Percentiles rank a stretch among this genome's conserved stretches.
These are phyloP conservation scores for Aciculoconidium aculeatum DNA, from an alignment of 805 yeast genomes.

Conservation along the genomic window DNA sequence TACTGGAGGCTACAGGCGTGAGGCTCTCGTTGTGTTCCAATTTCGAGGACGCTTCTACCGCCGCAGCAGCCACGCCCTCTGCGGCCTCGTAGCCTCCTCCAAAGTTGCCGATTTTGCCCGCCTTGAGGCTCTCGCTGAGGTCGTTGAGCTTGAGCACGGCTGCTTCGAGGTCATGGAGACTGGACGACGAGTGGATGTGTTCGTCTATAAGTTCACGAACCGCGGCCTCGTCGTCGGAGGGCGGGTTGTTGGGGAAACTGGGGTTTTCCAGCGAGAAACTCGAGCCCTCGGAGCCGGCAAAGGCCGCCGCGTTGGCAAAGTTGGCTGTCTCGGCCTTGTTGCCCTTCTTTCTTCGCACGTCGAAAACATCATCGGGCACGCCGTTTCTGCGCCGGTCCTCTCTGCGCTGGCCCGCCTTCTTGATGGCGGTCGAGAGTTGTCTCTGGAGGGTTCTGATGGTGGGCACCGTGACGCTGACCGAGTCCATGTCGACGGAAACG, in stretches of 20 bases:
- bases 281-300: no score
- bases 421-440: conserved; percentile 27
- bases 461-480: conserved; percentile 17
- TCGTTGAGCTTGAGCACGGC: conserved; percentile 24
- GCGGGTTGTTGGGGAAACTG: no score
- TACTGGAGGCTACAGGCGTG: no score
- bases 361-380: conserved; percentile 4
- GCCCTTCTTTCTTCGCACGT: conserved; percentile 1
- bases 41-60: conserved; percentile 2
- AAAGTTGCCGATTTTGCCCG: conserved; percentile 14
- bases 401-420: conserved; percentile 16
- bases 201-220: conserved; percentile 12
- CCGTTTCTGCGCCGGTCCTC: conserved; percentile 7
- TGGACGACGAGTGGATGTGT: conserved; percentile 11
- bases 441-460: conserved; percentile 34
- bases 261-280: conserved; percentile 2
- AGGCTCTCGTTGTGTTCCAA: conserved; percentile 1
- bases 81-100: not conserved
- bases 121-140: conserved; percentile 25
- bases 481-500: conserved; percentile 3
- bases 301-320: no score
- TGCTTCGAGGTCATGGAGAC: conserved; percentile 21
- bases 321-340: no score
- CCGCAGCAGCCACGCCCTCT: conserved; percentile 2
- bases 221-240: conserved; percentile 2